Evolutionary conservation across 2,329 filamentous ascomycete genomes (phyloP).

Genomic region (Penicillium nordicum): DNA sequence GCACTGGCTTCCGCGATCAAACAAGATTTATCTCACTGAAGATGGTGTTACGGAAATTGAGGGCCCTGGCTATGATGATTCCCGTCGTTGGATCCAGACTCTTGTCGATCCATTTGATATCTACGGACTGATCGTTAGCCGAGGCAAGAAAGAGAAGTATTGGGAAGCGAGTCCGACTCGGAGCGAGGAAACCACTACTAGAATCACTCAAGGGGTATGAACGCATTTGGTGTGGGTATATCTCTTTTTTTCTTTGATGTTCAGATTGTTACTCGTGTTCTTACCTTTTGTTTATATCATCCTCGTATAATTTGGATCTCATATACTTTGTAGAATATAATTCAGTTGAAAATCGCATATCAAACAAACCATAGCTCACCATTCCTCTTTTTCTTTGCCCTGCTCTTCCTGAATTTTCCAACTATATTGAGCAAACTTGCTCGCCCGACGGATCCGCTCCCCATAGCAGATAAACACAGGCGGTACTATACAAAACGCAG

Average conservation of each 20-base stretch:
- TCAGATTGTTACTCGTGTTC: not conserved
- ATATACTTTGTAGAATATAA: not conserved
- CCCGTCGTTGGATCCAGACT: conserved; percentile 44
- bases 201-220: not conserved
- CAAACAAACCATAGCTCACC: not conserved
- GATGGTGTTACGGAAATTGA: conserved; percentile 53
- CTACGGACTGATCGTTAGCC: conserved; percentile 33
- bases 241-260: not conserved
- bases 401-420: conserved; percentile 26
- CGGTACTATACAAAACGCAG: conserved; percentile 40
- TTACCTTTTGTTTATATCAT: not conserved
- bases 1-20: conserved; percentile 47
- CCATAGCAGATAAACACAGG: conserved; percentile 40
- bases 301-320: not conserved
- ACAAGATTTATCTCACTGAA: conserved; percentile 49
- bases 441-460: conserved; percentile 34
- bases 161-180: conserved; percentile 31
- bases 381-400: conserved; percentile 22
- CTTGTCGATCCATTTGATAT: conserved; percentile 46
- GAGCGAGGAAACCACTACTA: not conserved
- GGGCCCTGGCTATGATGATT: conserved; percentile 50
- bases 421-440: conserved; percentile 38
- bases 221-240: not conserved
- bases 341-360: not conserved
- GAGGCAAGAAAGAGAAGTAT: conserved; percentile 38